Conservation (phyloP, 2,329 filamentous ascomycete genomes). For the Neoarthrinium moseri region DNA sequence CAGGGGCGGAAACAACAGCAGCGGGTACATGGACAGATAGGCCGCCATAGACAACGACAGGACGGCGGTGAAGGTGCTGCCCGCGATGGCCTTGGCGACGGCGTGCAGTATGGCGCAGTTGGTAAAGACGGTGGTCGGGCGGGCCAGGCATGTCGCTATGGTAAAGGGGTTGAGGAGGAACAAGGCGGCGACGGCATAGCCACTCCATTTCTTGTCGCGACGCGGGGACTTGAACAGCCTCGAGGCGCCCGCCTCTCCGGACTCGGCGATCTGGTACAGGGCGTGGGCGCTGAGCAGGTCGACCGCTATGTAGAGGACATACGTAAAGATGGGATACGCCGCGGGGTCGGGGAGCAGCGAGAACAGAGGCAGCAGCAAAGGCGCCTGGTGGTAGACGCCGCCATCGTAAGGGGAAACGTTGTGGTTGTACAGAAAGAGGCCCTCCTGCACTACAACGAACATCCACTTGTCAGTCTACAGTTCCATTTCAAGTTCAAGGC, state of each 20-base stretch:
- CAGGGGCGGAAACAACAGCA: constrained; percentile 81
- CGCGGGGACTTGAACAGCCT: constrained; percentile 77
- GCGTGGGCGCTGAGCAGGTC: constrained; percentile 83
- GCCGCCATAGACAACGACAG: constrained; percentile 83
- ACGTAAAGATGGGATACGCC: constrained; percentile 68
- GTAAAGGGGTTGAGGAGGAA: constrained; percentile 96
- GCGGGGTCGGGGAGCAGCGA: constrained; percentile 75
- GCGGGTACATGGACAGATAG: constrained; percentile 89
- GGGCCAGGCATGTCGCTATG: constrained; percentile 83
- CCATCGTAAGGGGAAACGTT: constrained; percentile 98
- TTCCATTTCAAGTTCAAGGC: no score
- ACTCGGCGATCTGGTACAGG: constrained; percentile 75
- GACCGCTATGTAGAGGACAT: constrained; percentile 75
- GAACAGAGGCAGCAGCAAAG: constrained; percentile 87
- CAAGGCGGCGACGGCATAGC: constrained; percentile 75
- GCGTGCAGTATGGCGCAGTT: constrained; percentile 85
- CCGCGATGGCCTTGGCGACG: constrained; percentile 75
- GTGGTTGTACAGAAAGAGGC: constrained; percentile 91
- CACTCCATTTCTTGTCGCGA: constrained; percentile 71
- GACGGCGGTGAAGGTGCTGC: constrained; percentile 73
- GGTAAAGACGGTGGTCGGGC: constrained; percentile 85
- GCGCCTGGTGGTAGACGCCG: constrained; percentile 79
- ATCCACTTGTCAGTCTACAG: no score
- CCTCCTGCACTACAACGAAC: constrained; percentile 81
- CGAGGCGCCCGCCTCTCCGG: constrained; percentile 73